These are phyloP conservation scores for Cephaloascus albidus DNA, from an alignment of 805 yeast species.

Conservation along the genomic window DNA sequence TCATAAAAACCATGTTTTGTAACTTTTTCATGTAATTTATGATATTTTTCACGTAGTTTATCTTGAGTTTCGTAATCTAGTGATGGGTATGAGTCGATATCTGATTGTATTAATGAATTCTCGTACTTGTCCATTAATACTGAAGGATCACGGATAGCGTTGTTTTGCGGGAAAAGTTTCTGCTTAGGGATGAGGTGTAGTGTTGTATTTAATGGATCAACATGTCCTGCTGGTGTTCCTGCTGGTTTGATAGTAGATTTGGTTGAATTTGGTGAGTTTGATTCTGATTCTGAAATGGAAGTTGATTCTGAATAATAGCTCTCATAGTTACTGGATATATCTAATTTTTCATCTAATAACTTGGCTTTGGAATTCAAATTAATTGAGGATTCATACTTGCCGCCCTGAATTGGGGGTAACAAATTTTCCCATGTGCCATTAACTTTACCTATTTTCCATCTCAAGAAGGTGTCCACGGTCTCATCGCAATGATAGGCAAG, in stretches of 20 bases:
- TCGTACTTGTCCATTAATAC: slow-evolving; percentile 49
- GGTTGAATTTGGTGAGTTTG: not conserved
- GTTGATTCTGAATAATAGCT: not conserved
- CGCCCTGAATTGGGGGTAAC: slow-evolving; percentile 88
- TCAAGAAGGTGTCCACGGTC: slow-evolving; percentile 39
- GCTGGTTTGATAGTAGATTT: not conserved
- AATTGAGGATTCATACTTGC: slow-evolving; percentile 17
- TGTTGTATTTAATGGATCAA: slow-evolving; percentile 1
- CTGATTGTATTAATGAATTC: slow-evolving; percentile 42
- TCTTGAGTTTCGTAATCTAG: slow-evolving; percentile 64
- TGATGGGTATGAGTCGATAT: slow-evolving; percentile 48
- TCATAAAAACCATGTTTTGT: slow-evolving; percentile 54
- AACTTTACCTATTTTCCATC: slow-evolving; percentile 58
- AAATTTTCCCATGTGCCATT: slow-evolving; percentile 62
- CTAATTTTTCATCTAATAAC: not conserved
- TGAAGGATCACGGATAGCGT: slow-evolving; percentile 44
- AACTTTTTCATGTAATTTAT: slow-evolving; percentile 46
- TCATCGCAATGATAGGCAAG: slow-evolving; percentile 67
- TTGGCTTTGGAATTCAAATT: too few species aligned
- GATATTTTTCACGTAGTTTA: slow-evolving; percentile 44
- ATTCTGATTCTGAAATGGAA: not conserved
- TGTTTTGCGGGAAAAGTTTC: not conserved
- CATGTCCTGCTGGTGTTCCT: not conserved
- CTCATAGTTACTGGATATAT: not conserved
- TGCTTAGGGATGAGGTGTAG: slow-evolving; percentile 2